Percentiles rank a stretch among this genome's conserved stretches.
Evolutionary conservation across 2,329 filamentous ascomycete genomes (phyloP).

Genomic region (Gyromitra esculenta): DNA sequence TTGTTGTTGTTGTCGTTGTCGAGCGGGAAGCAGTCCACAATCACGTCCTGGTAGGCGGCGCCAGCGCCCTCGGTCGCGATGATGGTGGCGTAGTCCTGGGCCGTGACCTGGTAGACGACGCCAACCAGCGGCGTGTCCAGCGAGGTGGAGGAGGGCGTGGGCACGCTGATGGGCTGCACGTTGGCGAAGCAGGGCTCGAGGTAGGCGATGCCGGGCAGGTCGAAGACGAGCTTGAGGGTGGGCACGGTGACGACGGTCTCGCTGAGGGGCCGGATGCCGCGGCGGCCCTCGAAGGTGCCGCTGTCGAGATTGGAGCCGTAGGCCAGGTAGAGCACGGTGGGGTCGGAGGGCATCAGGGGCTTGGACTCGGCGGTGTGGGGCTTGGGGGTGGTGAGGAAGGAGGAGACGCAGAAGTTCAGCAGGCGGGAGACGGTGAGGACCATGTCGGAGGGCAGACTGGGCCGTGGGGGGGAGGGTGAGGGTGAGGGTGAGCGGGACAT

Average conservation of each 20-base stretch:
- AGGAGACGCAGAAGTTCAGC: background rate
- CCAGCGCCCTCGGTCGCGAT: conserved; percentile 91
- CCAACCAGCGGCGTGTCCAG: conserved; percentile 71
- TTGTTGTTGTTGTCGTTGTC: conserved; percentile 2
- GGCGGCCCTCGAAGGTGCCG: conserved; percentile 77
- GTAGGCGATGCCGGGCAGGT: conserved; percentile 86
- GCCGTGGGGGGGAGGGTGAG: background rate
- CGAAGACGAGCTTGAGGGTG: conserved; percentile 79
- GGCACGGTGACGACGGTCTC: conserved; percentile 85
- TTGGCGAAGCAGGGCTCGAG: conserved; percentile 92
- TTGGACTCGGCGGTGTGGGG: background rate
- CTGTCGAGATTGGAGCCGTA: conserved; percentile 91
- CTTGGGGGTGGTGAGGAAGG: conserved; percentile 6
- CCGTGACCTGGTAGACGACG: conserved; percentile 93
- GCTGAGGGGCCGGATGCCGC: conserved; percentile 83
- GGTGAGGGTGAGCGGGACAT: background rate
- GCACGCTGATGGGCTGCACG: conserved; percentile 66
- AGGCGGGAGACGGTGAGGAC: background rate
- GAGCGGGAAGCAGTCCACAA: conserved; percentile 78
- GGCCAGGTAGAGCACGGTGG: conserved; percentile 79
- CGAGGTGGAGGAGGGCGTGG: background rate
- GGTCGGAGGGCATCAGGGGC: background rate
- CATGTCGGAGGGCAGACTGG: background rate
- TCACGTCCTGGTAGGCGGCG: conserved; percentile 81
- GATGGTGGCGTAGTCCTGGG: conserved; percentile 82